Percentiles rank a stretch among this genome's conserved stretches.
Conservation (phyloP, 202 grass and related monocot species). For the Schoenoplectus tabernaemontani region DNA sequence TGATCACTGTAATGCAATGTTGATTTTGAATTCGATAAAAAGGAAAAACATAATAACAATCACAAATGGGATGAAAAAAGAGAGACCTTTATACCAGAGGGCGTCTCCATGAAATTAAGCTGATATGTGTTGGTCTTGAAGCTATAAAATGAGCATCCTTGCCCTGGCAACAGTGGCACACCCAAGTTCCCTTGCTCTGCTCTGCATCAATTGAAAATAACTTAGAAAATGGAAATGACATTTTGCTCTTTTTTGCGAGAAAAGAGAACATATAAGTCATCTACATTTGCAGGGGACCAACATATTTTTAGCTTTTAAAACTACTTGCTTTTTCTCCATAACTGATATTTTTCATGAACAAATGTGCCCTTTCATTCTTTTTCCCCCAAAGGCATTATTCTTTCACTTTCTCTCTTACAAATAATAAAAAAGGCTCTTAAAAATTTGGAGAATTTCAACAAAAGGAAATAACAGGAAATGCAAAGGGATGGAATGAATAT, state of each 20-base stretch:
- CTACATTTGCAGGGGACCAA: background rate
- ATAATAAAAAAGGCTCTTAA: background rate
- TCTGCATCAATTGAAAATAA: constrained; percentile 25
- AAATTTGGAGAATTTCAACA: too few species aligned
- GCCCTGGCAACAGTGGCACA: constrained; percentile 67
- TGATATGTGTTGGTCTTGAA: constrained; percentile 96
- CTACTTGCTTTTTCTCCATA: background rate
- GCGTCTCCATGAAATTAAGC: constrained; percentile 85
- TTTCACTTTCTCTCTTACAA: background rate
- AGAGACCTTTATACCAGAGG: constrained; percentile 80
- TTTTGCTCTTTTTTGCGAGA: too few species aligned
- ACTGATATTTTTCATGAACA: background rate
- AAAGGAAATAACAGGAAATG: too few species aligned
- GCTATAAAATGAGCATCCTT: constrained; percentile 81
- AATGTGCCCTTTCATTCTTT: background rate
- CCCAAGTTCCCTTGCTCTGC: constrained; percentile 69
- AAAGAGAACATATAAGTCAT: background rate
- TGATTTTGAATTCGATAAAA: background rate
- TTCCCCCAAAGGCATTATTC: background rate
- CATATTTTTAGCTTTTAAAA: background rate
- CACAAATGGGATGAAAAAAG: background rate
- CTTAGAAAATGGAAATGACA: too few species aligned
- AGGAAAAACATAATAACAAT: background rate
- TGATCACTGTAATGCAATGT: background rate
- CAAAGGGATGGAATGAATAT: too few species aligned